These are phyloP conservation scores for Metschnikowia shivogae DNA, from an alignment of 805 yeast species.

Conservation along the genomic window DNA sequence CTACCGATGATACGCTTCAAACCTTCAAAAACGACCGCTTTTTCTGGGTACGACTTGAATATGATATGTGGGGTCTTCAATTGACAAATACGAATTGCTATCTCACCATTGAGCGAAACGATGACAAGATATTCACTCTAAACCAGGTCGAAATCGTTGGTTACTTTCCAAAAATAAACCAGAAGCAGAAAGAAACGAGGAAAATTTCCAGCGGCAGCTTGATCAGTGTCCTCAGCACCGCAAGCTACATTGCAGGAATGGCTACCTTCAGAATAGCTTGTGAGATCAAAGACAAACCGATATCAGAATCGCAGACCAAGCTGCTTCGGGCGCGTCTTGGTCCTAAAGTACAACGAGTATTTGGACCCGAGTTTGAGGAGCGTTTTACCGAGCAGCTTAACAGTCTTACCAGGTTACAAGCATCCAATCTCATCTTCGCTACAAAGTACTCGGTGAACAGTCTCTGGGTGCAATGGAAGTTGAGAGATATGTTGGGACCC, in stretches of 20 bases:
- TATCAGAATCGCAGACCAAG: slow-evolving; percentile 12
- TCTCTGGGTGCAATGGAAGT: slow-evolving; percentile 30
- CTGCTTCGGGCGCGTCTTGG: not conserved
- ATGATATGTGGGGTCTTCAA: slow-evolving; percentile 30
- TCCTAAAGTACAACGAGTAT: slow-evolving; percentile 1
- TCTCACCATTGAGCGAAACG: slow-evolving; percentile 8
- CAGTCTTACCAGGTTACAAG: slow-evolving; percentile 14
- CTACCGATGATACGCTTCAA: slow-evolving; percentile 11
- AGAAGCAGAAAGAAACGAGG: no score
- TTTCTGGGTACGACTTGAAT: slow-evolving; percentile 31
- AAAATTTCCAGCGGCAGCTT: slow-evolving; percentile 10
- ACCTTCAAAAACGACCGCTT: slow-evolving; percentile 14
- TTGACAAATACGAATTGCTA: slow-evolving; percentile 4
- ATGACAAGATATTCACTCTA: slow-evolving; percentile 5
- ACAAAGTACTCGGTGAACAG: slow-evolving; percentile 22
- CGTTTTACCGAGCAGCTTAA: slow-evolving; percentile 12
- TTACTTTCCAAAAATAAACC: no score
- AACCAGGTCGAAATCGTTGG: no score
- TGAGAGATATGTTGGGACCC: slow-evolving; percentile 26
- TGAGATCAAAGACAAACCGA: no score
- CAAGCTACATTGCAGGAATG: not conserved
- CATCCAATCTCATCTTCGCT: slow-evolving; percentile 29
- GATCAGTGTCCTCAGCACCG: slow-evolving; percentile 6
- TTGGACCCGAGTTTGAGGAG: slow-evolving; percentile 8
- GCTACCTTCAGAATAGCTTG: no score